Percentiles rank a stretch among this genome's conserved stretches.
These are phyloP conservation scores for Populus tremula DNA, from an alignment of 345 rosid genomes.

Conservation along the genomic window DNA sequence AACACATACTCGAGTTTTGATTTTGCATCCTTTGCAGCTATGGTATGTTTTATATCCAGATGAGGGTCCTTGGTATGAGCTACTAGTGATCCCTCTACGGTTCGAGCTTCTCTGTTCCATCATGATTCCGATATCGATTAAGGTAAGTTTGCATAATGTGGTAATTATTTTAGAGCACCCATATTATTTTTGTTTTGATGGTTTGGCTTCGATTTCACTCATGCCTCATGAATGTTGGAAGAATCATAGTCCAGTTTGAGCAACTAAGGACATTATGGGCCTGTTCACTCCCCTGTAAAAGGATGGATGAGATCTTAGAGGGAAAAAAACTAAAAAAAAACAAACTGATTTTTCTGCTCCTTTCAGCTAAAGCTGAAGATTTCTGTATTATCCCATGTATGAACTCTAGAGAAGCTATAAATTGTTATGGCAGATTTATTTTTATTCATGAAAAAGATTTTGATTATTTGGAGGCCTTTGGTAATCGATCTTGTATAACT, in stretches of 20 bases:
- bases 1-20: slow-evolving; percentile 4
- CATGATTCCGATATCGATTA: slow-evolving; percentile 97
- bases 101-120: slow-evolving; percentile 98
- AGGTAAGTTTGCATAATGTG: slow-evolving; percentile 44
- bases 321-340: not conserved
- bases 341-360: not conserved
- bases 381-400: not conserved
- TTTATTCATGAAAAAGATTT: not conserved
- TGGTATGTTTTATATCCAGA: slow-evolving; percentile 92
- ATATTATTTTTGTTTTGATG: not conserved
- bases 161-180: slow-evolving; percentile 1
- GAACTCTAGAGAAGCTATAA: not conserved
- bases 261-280: not conserved
- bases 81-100: slow-evolving; percentile 87
- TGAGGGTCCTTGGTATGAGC: slow-evolving; percentile 95
- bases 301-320: not conserved
- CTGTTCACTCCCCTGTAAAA: not conserved
- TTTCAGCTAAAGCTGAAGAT: not conserved
- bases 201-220: not conserved
- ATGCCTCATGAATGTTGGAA: not conserved
- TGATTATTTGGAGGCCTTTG: not conserved
- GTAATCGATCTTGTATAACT: not conserved
- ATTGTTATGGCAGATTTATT: not conserved
- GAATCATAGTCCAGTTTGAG: not conserved
- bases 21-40: slow-evolving; percentile 54